phyloP scores from a whole-genome alignment of 148 eudicot genomes.

The Persicaria maculosa region DNA sequence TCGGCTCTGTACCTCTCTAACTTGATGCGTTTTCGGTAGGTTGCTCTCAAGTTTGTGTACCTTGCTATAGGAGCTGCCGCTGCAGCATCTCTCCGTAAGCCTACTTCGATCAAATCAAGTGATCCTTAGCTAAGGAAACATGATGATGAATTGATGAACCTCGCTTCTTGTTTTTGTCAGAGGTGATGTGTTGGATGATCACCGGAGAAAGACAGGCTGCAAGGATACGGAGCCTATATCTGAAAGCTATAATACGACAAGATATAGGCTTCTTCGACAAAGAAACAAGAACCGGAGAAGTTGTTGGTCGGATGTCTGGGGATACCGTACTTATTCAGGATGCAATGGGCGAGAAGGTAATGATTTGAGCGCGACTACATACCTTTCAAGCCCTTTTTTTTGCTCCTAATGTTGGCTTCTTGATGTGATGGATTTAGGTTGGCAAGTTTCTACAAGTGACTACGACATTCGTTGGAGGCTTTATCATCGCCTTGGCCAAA shows the following conservation, averaged over 20 bases:
- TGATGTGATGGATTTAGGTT: conserved; percentile 27
- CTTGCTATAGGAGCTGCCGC: conserved; percentile 28
- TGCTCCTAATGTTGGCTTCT: background rate
- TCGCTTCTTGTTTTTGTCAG: conserved; percentile 3
- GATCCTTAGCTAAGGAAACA: background rate
- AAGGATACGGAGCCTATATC: conserved; percentile 26
- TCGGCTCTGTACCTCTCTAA: background rate
- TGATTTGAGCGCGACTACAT: background rate
- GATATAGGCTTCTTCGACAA: conserved; percentile 32
- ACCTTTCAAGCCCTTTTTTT: background rate
- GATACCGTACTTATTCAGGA: conserved; percentile 33
- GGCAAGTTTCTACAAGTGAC: conserved; percentile 44
- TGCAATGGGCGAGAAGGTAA: conserved; percentile 38
- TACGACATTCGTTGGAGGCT: conserved; percentile 43
- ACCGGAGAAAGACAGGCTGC: conserved; percentile 38
- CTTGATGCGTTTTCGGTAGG: conserved; percentile 12
- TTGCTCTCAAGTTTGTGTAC: conserved; percentile 27
- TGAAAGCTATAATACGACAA: conserved; percentile 30
- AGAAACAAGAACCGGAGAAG: conserved; percentile 27
- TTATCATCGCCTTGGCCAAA: conserved; percentile 44
- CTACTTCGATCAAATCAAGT: background rate
- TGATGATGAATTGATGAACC: background rate
- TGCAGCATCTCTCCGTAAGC: conserved; percentile 34
- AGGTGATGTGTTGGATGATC: conserved; percentile 35
- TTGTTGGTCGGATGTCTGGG: conserved; percentile 28